Conservation (phyloP, 2,329 filamentous ascomycete genomes). For the Aspergillus calidoustus region DNA sequence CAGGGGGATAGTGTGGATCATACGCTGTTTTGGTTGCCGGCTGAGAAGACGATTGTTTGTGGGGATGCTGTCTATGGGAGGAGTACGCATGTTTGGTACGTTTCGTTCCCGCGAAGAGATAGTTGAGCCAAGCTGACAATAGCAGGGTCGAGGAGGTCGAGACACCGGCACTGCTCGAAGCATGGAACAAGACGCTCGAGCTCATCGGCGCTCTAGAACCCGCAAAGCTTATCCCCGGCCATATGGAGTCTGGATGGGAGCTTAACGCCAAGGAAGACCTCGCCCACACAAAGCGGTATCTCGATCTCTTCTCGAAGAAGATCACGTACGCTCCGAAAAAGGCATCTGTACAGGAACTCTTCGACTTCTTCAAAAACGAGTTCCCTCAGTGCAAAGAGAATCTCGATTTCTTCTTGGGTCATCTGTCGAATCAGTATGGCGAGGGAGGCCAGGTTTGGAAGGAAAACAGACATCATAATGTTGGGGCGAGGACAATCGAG, state of each 20-base stretch:
- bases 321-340: conserved; percentile 33
- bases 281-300: conserved; percentile 35
- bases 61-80: conserved; percentile 37
- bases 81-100: conserved; percentile 38
- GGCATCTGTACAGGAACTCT: conserved; percentile 34
- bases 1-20: conserved; percentile 39
- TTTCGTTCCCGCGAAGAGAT: too few species aligned
- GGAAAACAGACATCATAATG: conserved; percentile 37
- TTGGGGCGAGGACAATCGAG: conserved; percentile 20
- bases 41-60: conserved; percentile 31
- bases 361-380: conserved; percentile 33
- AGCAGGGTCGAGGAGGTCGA: conserved; percentile 38
- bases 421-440: conserved; percentile 39
- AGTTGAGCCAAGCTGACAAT: not conserved
- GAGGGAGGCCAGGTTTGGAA: conserved; percentile 37
- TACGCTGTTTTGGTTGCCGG: conserved; percentile 37
- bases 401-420: conserved; percentile 40
- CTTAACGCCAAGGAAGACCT: conserved; percentile 33
- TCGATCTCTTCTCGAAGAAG: conserved; percentile 34
- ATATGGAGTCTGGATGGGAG: conserved; percentile 35
- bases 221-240: conserved; percentile 33
- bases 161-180: conserved; percentile 31
- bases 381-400: conserved; percentile 37
- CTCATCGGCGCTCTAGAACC: conserved; percentile 35
- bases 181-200: conserved; percentile 31